Evolutionary conservation across 2,329 filamentous ascomycete genomes (phyloP).

Genomic region (Ophiostoma tasmaniense): DNA sequence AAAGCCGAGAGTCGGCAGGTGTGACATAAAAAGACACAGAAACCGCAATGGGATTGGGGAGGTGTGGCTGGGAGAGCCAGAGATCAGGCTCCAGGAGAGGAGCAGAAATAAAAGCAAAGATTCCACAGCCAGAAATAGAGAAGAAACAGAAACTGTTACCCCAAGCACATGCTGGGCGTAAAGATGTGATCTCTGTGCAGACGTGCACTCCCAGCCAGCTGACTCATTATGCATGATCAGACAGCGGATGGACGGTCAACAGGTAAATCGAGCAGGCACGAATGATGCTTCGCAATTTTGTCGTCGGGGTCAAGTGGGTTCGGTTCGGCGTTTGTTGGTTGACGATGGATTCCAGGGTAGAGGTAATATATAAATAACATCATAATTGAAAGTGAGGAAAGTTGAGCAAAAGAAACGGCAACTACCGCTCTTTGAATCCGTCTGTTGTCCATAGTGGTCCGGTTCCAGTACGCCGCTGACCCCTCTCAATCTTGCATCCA

Average conservation of each 20-base stretch:
- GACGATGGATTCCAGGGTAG: background rate
- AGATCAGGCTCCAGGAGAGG: background rate
- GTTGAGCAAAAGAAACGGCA: background rate
- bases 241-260: background rate
- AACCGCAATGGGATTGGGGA: background rate
- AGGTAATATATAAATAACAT: slow-evolving; percentile 2
- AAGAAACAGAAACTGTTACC: slow-evolving; percentile 4
- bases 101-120: background rate
- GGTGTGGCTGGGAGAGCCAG: background rate
- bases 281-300: background rate
- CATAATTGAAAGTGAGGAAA: background rate
- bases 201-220: background rate
- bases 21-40: background rate
- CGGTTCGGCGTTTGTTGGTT: background rate
- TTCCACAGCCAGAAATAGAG: slow-evolving; percentile 1
- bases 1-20: background rate
- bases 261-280: background rate
- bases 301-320: background rate
- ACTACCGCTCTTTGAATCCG: background rate
- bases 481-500: background rate
- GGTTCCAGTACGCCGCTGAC: background rate
- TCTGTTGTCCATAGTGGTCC: background rate
- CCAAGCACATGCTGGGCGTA: slow-evolving; percentile 3
- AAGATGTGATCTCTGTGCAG: background rate
- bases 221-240: background rate